Evolutionary conservation across 2,329 filamentous ascomycete genomes (phyloP).

Genomic region (Atkinsonella hypoxylon): DNA sequence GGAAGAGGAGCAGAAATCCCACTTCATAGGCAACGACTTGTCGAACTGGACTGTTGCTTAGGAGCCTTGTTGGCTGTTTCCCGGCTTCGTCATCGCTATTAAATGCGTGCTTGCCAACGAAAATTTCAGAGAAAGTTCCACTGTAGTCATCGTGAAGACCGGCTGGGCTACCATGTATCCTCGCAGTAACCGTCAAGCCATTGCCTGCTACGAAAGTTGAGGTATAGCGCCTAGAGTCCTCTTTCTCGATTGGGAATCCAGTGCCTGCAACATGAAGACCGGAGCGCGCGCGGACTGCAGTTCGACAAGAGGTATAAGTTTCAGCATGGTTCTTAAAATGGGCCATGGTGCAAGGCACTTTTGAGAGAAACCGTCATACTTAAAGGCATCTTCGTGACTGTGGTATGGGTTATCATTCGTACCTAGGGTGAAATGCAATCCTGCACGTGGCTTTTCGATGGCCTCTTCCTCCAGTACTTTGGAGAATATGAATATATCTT

Average conservation of each 20-base stretch:
- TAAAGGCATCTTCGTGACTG: background rate
- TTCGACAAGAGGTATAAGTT: background rate
- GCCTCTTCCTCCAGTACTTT: constrained; percentile 24
- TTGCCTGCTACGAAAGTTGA: constrained; percentile 2
- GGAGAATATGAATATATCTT: constrained; percentile 34
- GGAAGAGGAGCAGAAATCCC: constrained; percentile 35
- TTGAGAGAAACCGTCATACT: background rate
- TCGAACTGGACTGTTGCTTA: constrained; percentile 15
- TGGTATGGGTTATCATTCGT: constrained; percentile 10
- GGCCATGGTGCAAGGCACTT: background rate
- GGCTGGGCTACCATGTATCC: background rate
- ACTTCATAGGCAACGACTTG: constrained; percentile 36
- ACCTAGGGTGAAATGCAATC: constrained; percentile 36
- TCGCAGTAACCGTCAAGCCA: background rate
- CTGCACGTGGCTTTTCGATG: constrained; percentile 24
- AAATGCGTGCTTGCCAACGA: constrained; percentile 14
- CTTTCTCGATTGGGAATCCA: background rate
- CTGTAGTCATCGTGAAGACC: background rate
- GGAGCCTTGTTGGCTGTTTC: constrained; percentile 11
- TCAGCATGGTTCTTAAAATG: background rate
- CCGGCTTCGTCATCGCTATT: constrained; percentile 9
- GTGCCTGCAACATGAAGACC: constrained; percentile 2
- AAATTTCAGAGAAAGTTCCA: background rate
- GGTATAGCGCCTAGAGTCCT: background rate
- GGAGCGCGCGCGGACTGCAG: constrained; percentile 1